Percentiles rank a stretch among this genome's conserved stretches.
Conservation (phyloP, 1,284 basidiomycete species). For the Papiliotrema nemorosa region DNA sequence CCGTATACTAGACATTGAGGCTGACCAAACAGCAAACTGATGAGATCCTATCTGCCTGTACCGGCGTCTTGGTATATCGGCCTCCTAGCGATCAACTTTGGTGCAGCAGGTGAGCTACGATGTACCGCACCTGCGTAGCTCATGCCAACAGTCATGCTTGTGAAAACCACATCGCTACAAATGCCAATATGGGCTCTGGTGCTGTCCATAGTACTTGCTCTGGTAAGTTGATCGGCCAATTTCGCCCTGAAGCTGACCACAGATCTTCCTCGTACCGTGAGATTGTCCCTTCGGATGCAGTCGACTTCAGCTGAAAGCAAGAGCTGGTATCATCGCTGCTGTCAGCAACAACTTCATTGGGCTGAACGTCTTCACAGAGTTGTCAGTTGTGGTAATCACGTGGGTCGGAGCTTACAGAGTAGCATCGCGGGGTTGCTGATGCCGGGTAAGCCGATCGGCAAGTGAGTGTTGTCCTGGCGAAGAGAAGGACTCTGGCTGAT, state of each 20-base stretch:
- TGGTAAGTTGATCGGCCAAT: conserved; percentile 18
- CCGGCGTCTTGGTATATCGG: conserved; percentile 47
- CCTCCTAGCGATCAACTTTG: conserved; percentile 41
- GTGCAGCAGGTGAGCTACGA: conserved; percentile 33
- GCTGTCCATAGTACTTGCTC: conserved; percentile 51
- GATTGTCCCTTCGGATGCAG: conserved; percentile 7
- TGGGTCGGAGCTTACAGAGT: conserved; percentile 1
- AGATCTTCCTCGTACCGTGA: conserved; percentile 47
- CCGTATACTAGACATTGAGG: background rate
- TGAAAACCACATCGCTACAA: conserved; percentile 52
- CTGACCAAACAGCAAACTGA: conserved; percentile 35
- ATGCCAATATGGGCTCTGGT: conserved; percentile 53
- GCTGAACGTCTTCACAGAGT: conserved; percentile 53
- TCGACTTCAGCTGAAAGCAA: background rate
- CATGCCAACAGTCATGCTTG: conserved; percentile 50
- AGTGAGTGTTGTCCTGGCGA: conserved; percentile 27
- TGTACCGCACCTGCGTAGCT: too few relatives aligned
- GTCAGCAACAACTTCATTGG: conserved; percentile 53
- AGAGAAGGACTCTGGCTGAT: background rate
- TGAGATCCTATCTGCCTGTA: conserved; percentile 42
- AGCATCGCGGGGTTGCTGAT: conserved; percentile 52
- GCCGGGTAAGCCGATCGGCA: conserved; percentile 54
- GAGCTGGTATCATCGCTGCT: conserved; percentile 51
- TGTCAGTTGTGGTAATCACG: conserved; percentile 27
- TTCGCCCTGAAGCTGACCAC: conserved; percentile 1